phyloP scores from a whole-genome alignment of 1,139 yeast species.

The Meyerozyma sp. region DNA sequence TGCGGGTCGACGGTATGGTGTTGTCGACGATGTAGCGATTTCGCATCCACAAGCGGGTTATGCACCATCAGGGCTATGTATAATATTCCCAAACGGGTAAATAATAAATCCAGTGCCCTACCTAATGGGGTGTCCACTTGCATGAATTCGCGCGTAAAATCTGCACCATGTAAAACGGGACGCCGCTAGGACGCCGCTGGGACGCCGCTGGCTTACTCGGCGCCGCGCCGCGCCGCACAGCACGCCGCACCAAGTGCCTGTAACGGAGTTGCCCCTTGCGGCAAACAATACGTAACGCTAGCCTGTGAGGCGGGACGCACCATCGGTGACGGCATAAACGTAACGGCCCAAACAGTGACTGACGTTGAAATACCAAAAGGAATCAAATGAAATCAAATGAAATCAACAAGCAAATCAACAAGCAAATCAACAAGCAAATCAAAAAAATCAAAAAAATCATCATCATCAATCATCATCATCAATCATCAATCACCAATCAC shows the following conservation, averaged over 20 bases:
- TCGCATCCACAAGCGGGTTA: not conserved
- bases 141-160: not conserved
- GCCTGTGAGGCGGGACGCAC: not conserved
- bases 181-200: not conserved
- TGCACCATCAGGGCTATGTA: not conserved
- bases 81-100: not conserved
- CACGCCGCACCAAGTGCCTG: not conserved
- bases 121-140: not conserved
- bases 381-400: too few relatives aligned
- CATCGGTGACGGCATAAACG: not conserved
- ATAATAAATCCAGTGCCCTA: not conserved
- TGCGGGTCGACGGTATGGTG: not conserved
- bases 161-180: not conserved
- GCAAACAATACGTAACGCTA: not conserved
- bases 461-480: too few relatives aligned
- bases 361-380: too few relatives aligned
- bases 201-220: not conserved
- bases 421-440: too few relatives aligned
- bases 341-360: not conserved
- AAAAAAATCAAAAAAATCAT: too few relatives aligned
- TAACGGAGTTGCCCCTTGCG: not conserved
- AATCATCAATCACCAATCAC: too few relatives aligned
- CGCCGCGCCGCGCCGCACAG: not conserved
- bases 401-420: too few relatives aligned
- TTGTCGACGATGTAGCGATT: not conserved